A percentile compares a stretch with the other conserved stretches of the same genome.
Conservation (phyloP, 805 yeast species). For the Suhomyces prunicola region DNA sequence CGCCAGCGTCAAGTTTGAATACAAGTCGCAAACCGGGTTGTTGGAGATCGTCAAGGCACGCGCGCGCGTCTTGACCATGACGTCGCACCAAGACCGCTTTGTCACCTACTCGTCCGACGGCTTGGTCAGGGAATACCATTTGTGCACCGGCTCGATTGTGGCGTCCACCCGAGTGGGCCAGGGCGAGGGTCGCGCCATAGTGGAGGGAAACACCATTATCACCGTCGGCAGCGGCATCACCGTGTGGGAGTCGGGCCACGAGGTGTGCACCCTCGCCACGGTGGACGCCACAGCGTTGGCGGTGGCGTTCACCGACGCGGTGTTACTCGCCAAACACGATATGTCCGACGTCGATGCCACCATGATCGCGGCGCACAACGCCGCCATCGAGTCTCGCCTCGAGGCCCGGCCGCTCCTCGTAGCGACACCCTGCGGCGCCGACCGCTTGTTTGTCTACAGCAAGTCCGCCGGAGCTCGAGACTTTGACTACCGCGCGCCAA, state of each 20-base stretch:
- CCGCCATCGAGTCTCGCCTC: slow-evolving; percentile 14
- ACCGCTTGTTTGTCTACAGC: slow-evolving; percentile 11
- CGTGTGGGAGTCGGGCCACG: not conserved
- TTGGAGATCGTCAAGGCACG: slow-evolving; percentile 32
- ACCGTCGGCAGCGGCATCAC: slow-evolving; percentile 8
- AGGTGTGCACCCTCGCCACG: not conserved
- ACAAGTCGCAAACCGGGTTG: slow-evolving; percentile 38
- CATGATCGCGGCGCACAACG: slow-evolving; percentile 17
- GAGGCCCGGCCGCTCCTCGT: slow-evolving; percentile 11
- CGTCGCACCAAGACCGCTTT: slow-evolving; percentile 17
- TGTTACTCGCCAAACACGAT: slow-evolving; percentile 11
- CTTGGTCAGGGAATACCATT: slow-evolving; percentile 28
- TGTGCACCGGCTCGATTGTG: slow-evolving; percentile 23
- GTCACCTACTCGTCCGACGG: slow-evolving; percentile 30
- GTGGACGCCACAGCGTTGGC: slow-evolving; percentile 8
- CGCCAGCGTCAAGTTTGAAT: slow-evolving; percentile 19
- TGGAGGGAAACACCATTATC: slow-evolving; percentile 9
- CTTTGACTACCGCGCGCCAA: slow-evolving; percentile 2
- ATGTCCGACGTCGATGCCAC: slow-evolving; percentile 9
- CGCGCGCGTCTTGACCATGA: slow-evolving; percentile 16
- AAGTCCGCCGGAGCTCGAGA: slow-evolving; percentile 4
- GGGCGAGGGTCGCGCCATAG: not conserved
- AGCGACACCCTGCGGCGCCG: slow-evolving; percentile 9
- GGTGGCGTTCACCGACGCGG: slow-evolving; percentile 8
- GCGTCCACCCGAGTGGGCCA: not conserved